Percentiles rank a stretch among this genome's conserved stretches.
Conservation (phyloP, 208 protist species). For the Trypanosoma theileri region DNA sequence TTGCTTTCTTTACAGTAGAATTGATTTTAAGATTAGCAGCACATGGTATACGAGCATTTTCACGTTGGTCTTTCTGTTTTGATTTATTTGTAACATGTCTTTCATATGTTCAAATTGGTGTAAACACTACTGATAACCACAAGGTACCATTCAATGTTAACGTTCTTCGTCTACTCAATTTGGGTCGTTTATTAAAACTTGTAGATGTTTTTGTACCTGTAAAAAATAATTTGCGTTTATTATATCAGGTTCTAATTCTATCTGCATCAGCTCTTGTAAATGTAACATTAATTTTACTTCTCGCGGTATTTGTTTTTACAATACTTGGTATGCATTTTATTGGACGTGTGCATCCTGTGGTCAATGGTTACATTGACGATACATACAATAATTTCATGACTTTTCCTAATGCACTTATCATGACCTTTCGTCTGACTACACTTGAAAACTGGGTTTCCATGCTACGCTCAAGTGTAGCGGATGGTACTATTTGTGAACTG, state of each 20-base stretch:
- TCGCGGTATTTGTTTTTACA: conserved; percentile 87
- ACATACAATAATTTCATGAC: conserved; percentile 88
- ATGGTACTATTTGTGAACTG: conserved; percentile 46
- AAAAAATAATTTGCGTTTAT: conserved; percentile 51
- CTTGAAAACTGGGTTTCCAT: conserved; percentile 87
- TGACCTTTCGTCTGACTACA: conserved; percentile 86
- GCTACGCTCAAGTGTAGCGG: conserved; percentile 73
- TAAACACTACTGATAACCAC: conserved; percentile 56
- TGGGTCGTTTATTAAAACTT: conserved; percentile 68
- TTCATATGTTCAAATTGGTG: conserved; percentile 79
- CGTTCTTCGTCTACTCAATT: conserved; percentile 81
- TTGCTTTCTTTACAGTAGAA: conserved; percentile 86
- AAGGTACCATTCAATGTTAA: conserved; percentile 87
- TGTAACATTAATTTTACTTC: conserved; percentile 76
- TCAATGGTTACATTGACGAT: conserved; percentile 62
- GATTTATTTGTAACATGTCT: conserved; percentile 76
- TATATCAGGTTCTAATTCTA: conserved; percentile 64
- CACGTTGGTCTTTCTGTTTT: conserved; percentile 79
- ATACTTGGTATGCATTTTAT: conserved; percentile 89
- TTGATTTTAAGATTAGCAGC: conserved; percentile 72
- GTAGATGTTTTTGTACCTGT: conserved; percentile 53
- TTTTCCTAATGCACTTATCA: conserved; percentile 84
- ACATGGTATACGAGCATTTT: conserved; percentile 79
- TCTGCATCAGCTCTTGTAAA: conserved; percentile 73
- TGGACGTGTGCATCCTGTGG: conserved; percentile 73